Base-by-base conservation (phyloP, 208 protist species). In the Naegleria fowleri region DNA sequence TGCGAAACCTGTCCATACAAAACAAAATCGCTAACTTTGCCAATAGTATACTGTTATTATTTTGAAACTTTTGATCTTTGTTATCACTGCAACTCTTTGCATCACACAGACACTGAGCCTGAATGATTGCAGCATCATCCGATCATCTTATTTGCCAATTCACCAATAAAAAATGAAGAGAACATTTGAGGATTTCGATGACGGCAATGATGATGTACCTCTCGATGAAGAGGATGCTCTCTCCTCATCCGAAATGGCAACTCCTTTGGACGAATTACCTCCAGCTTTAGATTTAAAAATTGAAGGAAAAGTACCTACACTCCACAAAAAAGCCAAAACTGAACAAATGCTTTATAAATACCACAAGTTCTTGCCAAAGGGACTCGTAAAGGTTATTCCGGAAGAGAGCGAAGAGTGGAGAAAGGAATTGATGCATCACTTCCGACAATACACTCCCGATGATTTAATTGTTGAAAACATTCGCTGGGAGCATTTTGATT, bases 281-380 rank as follows among this genome's bases (percentile, higher is more conserved):
- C 25, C 67, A 79, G 16, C 13, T 36, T 29, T 79, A 36, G 58
- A 75, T 16, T 33, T n/a, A 36, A 79, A 79, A 7, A 79, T 36
- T 36, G 67, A 79, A 36, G 67, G 25, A 79, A 79, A 29, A 25
- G n/a, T 36, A 86, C 38, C 76, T 33, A 36, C 25, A 84, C 13
- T 41, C 13, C 39, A 86, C 15, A 86, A 86, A 19, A 86, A 51
- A 39, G 83, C 29, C 39, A 86, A 86, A n/a, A 29, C 15, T 43
- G 83, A 86, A 51, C 9, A 43, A 51, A 48, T 48, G 83, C 36
- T 86, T 22, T 86, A 86, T 48, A 86, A 86, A 48, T 86, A 86
- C 25, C 83, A 86, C 41, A 40, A 43, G 16, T 86, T 40, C 11
- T 29, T 86, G 11, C 83, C 83, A 43, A 22, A 33, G n/a, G 39